Percentiles rank a stretch among this genome's conserved stretches.
Evolutionary conservation across 345 rosid genomes (phyloP).

Genomic region (Psidium guajava): DNA sequence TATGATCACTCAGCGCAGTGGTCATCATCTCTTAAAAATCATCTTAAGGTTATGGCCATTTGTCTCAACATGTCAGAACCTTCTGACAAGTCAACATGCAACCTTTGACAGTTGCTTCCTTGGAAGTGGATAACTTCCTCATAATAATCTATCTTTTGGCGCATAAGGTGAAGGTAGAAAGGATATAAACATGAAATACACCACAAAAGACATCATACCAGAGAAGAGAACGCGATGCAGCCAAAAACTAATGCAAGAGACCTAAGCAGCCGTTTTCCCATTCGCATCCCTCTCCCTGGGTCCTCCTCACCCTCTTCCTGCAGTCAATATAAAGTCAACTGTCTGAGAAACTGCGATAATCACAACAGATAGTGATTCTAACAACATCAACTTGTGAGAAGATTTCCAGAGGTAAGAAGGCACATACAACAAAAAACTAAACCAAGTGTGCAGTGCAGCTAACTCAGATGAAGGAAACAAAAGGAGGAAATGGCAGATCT

Average conservation of each 20-base stretch:
- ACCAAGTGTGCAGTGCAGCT: background rate
- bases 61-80: background rate
- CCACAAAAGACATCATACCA: slow-evolving; percentile 38
- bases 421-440: background rate
- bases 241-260: slow-evolving; percentile 84
- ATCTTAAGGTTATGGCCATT: background rate
- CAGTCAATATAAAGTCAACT: slow-evolving; percentile 19
- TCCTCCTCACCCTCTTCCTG: slow-evolving; percentile 97
- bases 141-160: background rate
- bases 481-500: background rate
- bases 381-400: background rate
- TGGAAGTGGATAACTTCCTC: background rate
- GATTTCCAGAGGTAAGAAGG: background rate
- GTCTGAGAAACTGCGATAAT: background rate
- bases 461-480: background rate
- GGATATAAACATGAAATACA: background rate
- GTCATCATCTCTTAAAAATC: background rate
- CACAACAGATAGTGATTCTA: background rate
- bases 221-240: slow-evolving; percentile 65
- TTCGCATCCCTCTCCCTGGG: slow-evolving; percentile 49
- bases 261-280: slow-evolving; percentile 87
- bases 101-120: background rate
- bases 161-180: background rate
- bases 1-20: background rate
- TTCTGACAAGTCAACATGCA: background rate